Evolutionary conservation across 2,329 filamentous ascomycete species (phyloP), one percentile per base, ranked within the genome.

Genomic region (Penicillium sp.): DNA sequence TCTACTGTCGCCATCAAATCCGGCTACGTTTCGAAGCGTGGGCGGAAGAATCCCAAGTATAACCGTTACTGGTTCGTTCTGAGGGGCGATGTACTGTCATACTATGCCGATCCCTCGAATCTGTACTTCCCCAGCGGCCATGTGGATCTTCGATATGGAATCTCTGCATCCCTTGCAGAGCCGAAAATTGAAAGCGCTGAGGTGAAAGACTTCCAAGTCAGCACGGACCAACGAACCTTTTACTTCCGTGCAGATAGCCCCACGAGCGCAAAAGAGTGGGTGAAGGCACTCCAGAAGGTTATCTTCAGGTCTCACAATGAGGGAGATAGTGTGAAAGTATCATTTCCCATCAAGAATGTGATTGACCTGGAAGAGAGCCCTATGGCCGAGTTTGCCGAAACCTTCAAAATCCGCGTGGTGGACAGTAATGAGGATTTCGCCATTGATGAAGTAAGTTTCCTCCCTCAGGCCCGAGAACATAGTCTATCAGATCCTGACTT

Each of bases 291-390:
- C 26, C 93, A 97, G 70, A 90, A 95, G 58, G 93, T 96, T 65
- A 97, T 98, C 56, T 98, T 98, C 70, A 85, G 93, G 50, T 93
- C 92, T 11, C 93, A 96, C 75, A 98, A 98, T 69, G 93, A 97
- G 61, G 93, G 95, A 10, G 93, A 97, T 70, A 96, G 93, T 70
- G 91, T 99, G 73, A 98, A 98, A 78, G 96, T 98, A 54, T 95
- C 90, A 1, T 77, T 98, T 27, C 93, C 93, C 0, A 90, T 96
- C 51, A 84, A 88, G 57, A 96, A 96, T 63, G 84, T 98, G 21
- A 87, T 98, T 56, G 93, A 98, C 65, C 87, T 98, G 46, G 95
- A 98, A 72, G 90, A 96, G 63, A 95, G 89, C 48, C 88, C 91
- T 55, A 91, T 97, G 77, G 84, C 96, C 54, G 91, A 96, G 62